Conservation (phyloP, 257 asterid species). For the Parsonsia alboflavescens region DNA sequence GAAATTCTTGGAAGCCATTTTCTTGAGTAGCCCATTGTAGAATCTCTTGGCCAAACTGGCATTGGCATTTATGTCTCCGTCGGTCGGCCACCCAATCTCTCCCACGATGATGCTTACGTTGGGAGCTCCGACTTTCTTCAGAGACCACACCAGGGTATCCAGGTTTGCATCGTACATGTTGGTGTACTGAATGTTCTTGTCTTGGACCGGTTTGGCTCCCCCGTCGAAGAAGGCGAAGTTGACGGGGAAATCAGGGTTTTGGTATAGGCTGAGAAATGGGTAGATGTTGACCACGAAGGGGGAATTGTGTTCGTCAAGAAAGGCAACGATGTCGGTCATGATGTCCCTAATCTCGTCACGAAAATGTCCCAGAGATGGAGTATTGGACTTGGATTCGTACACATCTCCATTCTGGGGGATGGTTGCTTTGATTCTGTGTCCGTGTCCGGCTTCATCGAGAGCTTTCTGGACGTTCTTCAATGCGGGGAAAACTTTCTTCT, state of each 20-base stretch:
- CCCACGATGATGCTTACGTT: conserved; percentile 28
- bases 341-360: conserved; percentile 24
- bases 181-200: conserved; percentile 24
- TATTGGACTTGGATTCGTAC: conserved; percentile 40
- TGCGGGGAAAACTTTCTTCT: conserved; percentile 49
- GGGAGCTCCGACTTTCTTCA: conserved; percentile 33
- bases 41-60: conserved; percentile 30
- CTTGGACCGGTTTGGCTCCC: conserved; percentile 13
- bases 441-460: conserved; percentile 53
- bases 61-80: conserved; percentile 32
- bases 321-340: conserved; percentile 16
- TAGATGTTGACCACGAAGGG: conserved; percentile 34
- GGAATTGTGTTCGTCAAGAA: conserved; percentile 19
- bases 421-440: conserved; percentile 65
- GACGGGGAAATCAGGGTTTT: conserved; percentile 16
- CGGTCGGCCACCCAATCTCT: conserved; percentile 71
- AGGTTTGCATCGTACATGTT: conserved; percentile 41
- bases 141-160: conserved; percentile 34
- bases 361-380: conserved; percentile 44
- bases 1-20: conserved; percentile 16
- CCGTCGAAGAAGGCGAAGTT: conserved; percentile 39
- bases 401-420: conserved; percentile 86
- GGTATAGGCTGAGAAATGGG: conserved; percentile 29
- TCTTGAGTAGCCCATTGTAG: conserved; percentile 28
- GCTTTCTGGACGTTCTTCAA: conserved; percentile 68